Base-by-base conservation (phyloP, 2,329 filamentous ascomycete species). In the Leptographium lundbergii region DNA sequence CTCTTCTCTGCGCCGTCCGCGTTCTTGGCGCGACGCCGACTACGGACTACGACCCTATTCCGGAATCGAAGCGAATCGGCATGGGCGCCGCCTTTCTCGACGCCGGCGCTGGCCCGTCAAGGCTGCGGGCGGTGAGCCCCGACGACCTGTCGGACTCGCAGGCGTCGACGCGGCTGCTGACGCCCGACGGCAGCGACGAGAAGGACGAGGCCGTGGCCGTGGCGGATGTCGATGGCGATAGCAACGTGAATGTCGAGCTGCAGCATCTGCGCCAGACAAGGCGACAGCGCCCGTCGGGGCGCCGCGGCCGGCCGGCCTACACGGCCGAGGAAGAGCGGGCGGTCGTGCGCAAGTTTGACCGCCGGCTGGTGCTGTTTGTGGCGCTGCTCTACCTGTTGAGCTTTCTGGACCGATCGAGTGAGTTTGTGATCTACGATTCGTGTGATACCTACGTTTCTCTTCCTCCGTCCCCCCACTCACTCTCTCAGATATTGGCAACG, bases 361-460 rank as follows among this genome's bases (percentile, higher is more conserved):
- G 82, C 59, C 82, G 80, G 63, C 78, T 96, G 57, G 89, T 95
- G 6, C 70, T 88, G 1, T 95, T 96, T 68, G 79, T 96, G 63
- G 87, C 89, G 13, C 69, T 92, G 60, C 77, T 96, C 14, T 96
- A 94, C 69, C 81, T 95, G 77, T 75, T 96, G 62, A 87, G 85
- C 63, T 96, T 95, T 69, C 73, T 96, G 64, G 91, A 96, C 70
- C 80, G 91, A 64, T 91, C 88, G 22, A 95, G 89, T 91, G 75
- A 6, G 42, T 39, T 5, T 91, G 75, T 6, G 19, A 2, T 22
- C 48, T 39, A 29, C n/a, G 29, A 29, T 54, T n/a, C 9, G n/a
- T n/a, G n/a, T n/a, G n/a, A n/a, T n/a, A n/a, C n/a, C n/a, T n/a
- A n/a, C n/a, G n/a, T n/a, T n/a, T n/a, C n/a, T n/a, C 34, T 7